A percentile compares a stretch with the other conserved stretches of the same genome.
Evolutionary conservation across 179 eudicot genomes (phyloP).

Genomic region (Pouteria campechiana): DNA sequence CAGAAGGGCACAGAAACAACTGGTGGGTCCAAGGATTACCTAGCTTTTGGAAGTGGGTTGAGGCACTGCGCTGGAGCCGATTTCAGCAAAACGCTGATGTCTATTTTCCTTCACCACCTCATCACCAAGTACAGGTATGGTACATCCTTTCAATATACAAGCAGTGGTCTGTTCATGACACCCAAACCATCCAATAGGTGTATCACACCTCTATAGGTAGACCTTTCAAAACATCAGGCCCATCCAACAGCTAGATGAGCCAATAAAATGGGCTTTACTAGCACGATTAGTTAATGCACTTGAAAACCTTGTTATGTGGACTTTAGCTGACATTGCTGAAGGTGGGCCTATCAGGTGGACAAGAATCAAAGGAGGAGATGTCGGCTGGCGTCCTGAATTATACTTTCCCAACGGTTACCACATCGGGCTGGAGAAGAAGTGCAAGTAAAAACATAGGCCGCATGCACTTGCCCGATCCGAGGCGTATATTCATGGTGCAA

Average conservation of each 20-base stretch:
- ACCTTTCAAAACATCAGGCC: neutral
- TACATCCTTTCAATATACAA: no score
- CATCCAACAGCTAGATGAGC: conserved; percentile 2
- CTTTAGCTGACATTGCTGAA: no score
- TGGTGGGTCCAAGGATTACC: conserved; percentile 7
- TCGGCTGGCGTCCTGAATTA: conserved; percentile 5
- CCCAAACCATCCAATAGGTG: no score
- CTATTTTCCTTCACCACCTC: conserved; percentile 9
- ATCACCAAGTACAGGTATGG: conserved; percentile 9
- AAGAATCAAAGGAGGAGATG: conserved; percentile 12
- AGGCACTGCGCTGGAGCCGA: conserved; percentile 11
- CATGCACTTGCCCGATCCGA: no score
- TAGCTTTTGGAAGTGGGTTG: conserved; percentile 12
- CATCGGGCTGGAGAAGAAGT: no score
- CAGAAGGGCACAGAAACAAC: conserved; percentile 9
- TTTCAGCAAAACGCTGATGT: conserved; percentile 4
- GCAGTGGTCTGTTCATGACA: no score
- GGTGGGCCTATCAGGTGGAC: conserved; percentile 11
- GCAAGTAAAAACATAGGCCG: no score
- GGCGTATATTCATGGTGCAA: no score
- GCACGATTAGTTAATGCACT: no score
- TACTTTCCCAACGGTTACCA: conserved; percentile 12
- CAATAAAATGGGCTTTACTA: no score
- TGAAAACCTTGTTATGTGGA: no score
- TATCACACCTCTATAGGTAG: neutral